A percentile compares a stretch with the other conserved stretches of the same genome.
Conservation (phyloP, 352 stramenopile species). For the Phytophthora ohioensis region DNA sequence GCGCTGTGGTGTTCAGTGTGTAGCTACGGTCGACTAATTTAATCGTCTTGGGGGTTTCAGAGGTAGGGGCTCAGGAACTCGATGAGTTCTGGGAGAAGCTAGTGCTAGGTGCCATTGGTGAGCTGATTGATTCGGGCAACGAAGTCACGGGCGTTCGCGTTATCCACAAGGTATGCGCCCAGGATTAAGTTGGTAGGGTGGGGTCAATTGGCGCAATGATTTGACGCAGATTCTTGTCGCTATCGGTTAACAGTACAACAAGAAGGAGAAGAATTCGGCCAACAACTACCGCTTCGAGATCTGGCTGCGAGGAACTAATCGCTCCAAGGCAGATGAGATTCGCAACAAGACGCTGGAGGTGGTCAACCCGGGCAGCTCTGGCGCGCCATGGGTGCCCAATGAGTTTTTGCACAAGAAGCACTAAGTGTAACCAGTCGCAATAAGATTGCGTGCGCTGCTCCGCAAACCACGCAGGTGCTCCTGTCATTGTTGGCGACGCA, state of each 20-base stretch:
- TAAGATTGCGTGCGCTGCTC: constrained; percentile 7
- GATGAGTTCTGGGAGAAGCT: constrained; percentile 92
- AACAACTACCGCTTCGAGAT: constrained; percentile 91
- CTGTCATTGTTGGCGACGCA: background rate
- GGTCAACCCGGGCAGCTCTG: constrained; percentile 69
- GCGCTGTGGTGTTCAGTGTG: background rate
- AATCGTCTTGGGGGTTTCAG: constrained; percentile 36
- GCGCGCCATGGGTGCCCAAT: constrained; percentile 55
- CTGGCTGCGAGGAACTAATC: constrained; percentile 75
- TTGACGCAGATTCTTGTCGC: background rate
- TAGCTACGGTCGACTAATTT: background rate
- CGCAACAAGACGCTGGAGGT: constrained; percentile 71
- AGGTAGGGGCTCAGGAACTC: constrained; percentile 76
- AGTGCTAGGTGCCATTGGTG: constrained; percentile 91
- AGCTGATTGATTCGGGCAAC: constrained; percentile 86
- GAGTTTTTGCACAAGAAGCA: constrained; percentile 89
- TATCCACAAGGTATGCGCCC: constrained; percentile 84
- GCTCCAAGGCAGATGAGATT: constrained; percentile 76
- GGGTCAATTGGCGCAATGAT: background rate
- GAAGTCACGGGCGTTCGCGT: constrained; percentile 93
- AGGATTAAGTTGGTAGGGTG: background rate
- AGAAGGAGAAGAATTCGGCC: constrained; percentile 80
- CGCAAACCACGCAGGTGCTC: background rate
- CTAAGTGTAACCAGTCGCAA: constrained; percentile 50
- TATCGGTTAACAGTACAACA: constrained; percentile 75